Conservation (phyloP, 345 rosid species). For the Dipteronia dyeriana region DNA sequence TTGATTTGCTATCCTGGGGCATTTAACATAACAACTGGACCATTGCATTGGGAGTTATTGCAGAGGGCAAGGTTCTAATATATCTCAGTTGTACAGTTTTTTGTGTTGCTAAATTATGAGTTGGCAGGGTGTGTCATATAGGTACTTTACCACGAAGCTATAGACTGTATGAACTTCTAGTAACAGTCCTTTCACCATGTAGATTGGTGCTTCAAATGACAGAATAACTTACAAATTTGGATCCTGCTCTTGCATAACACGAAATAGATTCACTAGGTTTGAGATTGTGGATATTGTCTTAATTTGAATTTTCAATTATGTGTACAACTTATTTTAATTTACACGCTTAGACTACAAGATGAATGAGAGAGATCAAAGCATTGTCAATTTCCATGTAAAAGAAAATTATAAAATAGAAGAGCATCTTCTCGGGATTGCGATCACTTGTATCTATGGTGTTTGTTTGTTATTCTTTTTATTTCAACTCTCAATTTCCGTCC, state of each 20-base stretch:
- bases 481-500: not conserved
- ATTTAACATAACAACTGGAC: conserved; percentile 96
- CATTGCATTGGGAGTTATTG: conserved; percentile 86
- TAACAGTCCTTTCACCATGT: conserved; percentile 3
- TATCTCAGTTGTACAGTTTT: conserved; percentile 1
- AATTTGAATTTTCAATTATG: not conserved
- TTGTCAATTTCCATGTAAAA: not conserved
- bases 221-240: not conserved
- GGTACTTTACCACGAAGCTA: not conserved
- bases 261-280: not conserved
- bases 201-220: conserved; percentile 8
- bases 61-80: conserved; percentile 80
- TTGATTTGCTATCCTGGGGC: conserved; percentile 95
- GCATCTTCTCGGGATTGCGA: not conserved
- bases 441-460: not conserved
- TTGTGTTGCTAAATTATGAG: not conserved
- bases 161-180: not conserved
- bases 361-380: not conserved
- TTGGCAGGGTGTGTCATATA: not conserved
- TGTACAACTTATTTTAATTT: not conserved
- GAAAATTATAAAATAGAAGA: not conserved
- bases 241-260: not conserved
- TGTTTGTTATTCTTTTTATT: not conserved
- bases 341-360: not conserved
- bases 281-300: not conserved